Percentiles rank a stretch among this genome's conserved stretches.
Conservation (phyloP, 139 green algal species). For the Helicosporidium sp. region DNA sequence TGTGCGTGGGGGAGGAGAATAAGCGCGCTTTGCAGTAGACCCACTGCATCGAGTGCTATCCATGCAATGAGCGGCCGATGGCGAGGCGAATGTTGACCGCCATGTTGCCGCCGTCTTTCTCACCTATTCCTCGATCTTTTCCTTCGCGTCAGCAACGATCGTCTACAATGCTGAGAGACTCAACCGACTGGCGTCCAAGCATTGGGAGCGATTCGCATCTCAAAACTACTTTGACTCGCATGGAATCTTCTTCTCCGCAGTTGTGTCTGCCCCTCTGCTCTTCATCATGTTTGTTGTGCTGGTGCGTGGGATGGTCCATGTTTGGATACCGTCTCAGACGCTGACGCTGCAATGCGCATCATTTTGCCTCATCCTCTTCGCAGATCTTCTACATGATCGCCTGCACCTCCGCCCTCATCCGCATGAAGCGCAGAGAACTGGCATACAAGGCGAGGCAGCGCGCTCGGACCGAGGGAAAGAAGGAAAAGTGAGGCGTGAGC, state of each 20-base stretch:
- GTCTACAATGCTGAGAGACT: slow-evolving; percentile 29
- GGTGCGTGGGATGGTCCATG: too few species aligned
- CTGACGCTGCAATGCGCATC: too few species aligned
- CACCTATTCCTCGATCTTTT: too few species aligned
- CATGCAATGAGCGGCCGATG: slow-evolving; percentile 13
- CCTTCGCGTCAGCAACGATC: not conserved
- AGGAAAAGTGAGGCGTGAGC: too few species aligned
- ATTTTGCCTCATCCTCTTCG: not conserved
- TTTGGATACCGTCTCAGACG: too few species aligned
- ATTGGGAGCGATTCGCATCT: slow-evolving; percentile 25
- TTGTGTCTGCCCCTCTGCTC: slow-evolving; percentile 28
- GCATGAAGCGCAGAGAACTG: slow-evolving; percentile 29
- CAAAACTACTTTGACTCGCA: slow-evolving; percentile 35
- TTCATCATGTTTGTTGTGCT: slow-evolving; percentile 32
- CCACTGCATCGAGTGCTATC: slow-evolving; percentile 11
- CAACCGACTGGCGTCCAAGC: slow-evolving; percentile 12
- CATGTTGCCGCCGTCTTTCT: too few species aligned
- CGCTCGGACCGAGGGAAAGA: too few species aligned
- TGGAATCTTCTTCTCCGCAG: slow-evolving; percentile 25
- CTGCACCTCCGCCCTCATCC: slow-evolving; percentile 8
- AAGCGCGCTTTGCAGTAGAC: too few species aligned
- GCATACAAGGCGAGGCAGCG: slow-evolving; percentile 12
- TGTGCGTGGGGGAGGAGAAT: too few species aligned
- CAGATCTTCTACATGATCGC: slow-evolving; percentile 20
- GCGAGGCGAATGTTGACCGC: too few species aligned